Percentiles rank a stretch among this genome's conserved stretches.
phyloP scores from a whole-genome alignment of 768 basidiomycete genomes.

The Exidia glandulosa region DNA sequence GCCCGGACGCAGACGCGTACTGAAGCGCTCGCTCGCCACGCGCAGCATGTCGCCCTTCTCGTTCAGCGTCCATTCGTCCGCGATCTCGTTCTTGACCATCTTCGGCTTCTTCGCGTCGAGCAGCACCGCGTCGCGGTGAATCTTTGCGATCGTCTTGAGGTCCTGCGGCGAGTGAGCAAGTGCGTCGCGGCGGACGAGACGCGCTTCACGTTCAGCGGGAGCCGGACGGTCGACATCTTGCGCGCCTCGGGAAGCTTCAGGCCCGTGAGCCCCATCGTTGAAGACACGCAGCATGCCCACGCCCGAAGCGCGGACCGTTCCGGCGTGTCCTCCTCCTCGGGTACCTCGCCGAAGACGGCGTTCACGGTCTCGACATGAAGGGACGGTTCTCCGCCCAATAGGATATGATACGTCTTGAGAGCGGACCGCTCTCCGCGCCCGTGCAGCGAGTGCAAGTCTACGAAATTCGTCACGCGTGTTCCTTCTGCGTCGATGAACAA shows the following conservation, averaged over 20 bases:
- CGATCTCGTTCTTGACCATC: constrained; percentile 31
- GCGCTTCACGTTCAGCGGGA: not conserved
- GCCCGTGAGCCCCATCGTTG: not conserved
- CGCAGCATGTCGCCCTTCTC: not conserved
- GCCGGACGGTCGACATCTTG: not conserved
- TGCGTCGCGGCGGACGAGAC: not conserved
- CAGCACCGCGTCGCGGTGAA: constrained; percentile 33
- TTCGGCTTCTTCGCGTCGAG: constrained; percentile 38
- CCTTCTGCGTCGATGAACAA: not conserved
- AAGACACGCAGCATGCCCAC: not conserved
- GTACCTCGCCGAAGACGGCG: not conserved
- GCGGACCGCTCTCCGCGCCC: not conserved
- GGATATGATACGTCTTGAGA: not conserved
- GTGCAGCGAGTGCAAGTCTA: not conserved
- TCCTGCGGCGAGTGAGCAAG: constrained; percentile 16
- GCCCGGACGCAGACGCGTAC: not conserved
- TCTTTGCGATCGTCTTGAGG: constrained; percentile 34
- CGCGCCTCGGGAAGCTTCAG: not conserved
- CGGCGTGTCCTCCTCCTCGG: not conserved
- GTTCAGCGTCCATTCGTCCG: not conserved
- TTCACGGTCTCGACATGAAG: not conserved
- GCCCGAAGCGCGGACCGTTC: not conserved
- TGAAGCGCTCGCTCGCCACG: not conserved
- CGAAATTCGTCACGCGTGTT: not conserved
- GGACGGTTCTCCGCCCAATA: not conserved